Evolutionary conservation across 352 stramenopile species (phyloP), one percentile per base, ranked within the genome.

Genomic region (Phytophthora meadii): DNA sequence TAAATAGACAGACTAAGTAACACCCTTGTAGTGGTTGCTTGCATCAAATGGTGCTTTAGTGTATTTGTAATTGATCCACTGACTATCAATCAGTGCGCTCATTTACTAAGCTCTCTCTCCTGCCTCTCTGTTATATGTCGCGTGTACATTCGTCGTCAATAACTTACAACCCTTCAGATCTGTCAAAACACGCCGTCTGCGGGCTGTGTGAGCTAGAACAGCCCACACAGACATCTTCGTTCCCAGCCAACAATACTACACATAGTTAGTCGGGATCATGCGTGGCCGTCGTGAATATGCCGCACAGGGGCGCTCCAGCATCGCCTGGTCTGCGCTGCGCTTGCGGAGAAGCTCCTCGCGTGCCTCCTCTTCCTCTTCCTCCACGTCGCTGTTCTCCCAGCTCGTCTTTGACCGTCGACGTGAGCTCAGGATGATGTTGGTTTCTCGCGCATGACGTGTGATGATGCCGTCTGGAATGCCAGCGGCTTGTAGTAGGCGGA

Each of bases 211-310:
- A 66, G n/a, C 30, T 41, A 59, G 32, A 41, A 60, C 58, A 32
- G 47, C 47, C 52, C 36, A 12, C 15, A 49, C 30, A 30, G 2
- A 30, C 27, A 9, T 30, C 27, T 8, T 22, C 30, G 30, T 12
- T 34, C 30, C 5, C 30, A 53, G 19, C 19, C 34, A 27, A 15
- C 41, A 32, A 5, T 50, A 30, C 49, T 74, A 84, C 41, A 76
- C 72, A 65, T 90, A 90, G 67, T 90, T 87, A 63, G 76, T 64
- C 36, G 81, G 81, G 64, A 90, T 90, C 76, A 90, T 90, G 39
- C 81, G 76, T 27, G 81, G 81, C 53, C 79, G 67, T 45, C 79
- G 71, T 45, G 84, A 67, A 69, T 78, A 81, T 36, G 72, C 55
- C 25, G 77, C 74, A 48, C 80, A 83, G 30, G 77, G 67, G 37